phyloP scores from a whole-genome alignment of 306 rosid species.

The Malus sylvestris region DNA sequence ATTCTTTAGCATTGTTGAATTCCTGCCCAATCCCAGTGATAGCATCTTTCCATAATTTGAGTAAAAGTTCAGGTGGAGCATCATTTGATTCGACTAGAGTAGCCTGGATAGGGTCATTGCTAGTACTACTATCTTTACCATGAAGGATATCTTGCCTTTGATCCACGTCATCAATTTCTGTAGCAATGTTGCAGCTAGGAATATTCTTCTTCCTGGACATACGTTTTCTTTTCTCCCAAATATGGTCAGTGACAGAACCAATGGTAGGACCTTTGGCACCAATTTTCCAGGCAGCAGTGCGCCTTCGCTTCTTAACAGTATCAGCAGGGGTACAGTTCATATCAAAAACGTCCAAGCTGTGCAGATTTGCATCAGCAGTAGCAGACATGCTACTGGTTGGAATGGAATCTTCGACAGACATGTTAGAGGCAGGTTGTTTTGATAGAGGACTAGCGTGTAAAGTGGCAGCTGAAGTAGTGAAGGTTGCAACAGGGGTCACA shows the following conservation, averaged over 20 bases:
- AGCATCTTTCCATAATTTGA: conserved; percentile 36
- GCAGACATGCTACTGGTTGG: conserved; percentile 14
- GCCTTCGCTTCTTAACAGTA: conserved; percentile 52
- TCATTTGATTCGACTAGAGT: conserved; percentile 13
- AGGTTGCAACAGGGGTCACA: conserved; percentile 19
- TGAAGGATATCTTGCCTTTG: not conserved
- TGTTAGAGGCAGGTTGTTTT: conserved; percentile 13
- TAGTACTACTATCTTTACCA: conserved; percentile 8
- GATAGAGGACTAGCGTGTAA: not conserved
- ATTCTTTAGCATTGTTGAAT: conserved; percentile 37
- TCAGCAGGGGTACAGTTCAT: conserved; percentile 47
- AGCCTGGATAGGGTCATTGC: not conserved
- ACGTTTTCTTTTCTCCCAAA: conserved; percentile 21
- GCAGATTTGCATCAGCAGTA: conserved; percentile 7
- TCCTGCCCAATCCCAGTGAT: conserved; percentile 50
- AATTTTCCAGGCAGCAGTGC: conserved; percentile 29
- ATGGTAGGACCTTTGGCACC: conserved; percentile 23
- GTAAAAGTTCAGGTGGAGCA: conserved; percentile 28
- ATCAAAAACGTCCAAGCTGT: conserved; percentile 12
- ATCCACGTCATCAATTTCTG: conserved; percentile 10
- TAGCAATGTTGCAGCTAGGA: not conserved
- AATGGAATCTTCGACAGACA: conserved; percentile 8
- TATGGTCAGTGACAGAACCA: conserved; percentile 14
- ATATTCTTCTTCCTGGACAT: conserved; percentile 19
- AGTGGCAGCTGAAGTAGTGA: conserved; percentile 3